These are phyloP conservation scores for Brassica rapa DNA, from an alignment of 345 rosid genomes.

Conservation along the genomic window DNA sequence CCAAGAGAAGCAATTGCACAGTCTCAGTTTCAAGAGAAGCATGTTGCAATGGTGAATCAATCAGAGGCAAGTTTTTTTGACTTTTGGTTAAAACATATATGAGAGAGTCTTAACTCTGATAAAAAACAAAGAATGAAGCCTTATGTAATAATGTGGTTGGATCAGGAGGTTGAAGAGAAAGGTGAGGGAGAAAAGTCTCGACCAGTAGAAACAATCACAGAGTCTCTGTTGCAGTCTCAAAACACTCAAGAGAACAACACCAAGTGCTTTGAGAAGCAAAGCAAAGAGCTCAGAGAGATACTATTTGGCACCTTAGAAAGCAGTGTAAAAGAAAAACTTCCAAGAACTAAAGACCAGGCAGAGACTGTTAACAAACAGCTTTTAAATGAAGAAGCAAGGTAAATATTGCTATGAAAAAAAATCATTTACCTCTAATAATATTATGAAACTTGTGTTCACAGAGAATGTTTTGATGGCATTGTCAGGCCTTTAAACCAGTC, in stretches of 20 bases:
- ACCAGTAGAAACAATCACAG: slow-evolving; percentile 17
- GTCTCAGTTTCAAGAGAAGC: neutral
- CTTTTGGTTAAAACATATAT: no score
- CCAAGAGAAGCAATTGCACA: slow-evolving; percentile 30
- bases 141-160: neutral
- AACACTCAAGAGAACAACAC: slow-evolving; percentile 32
- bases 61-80: neutral
- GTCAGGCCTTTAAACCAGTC: slow-evolving; percentile 31
- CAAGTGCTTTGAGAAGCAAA: slow-evolving; percentile 43
- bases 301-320: slow-evolving; percentile 37
- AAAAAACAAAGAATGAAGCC: neutral
- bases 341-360: slow-evolving; percentile 44
- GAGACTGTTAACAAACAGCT: slow-evolving; percentile 29
- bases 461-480: slow-evolving; percentile 39
- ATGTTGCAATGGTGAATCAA: neutral
- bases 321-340: slow-evolving; percentile 40
- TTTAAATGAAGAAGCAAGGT: neutral
- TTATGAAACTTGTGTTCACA: slow-evolving; percentile 11
- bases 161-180: slow-evolving; percentile 38
- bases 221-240: neutral
- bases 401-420: neutral
- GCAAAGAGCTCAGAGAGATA: slow-evolving; percentile 51
- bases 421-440: neutral
- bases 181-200: slow-evolving; percentile 44
- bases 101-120: neutral